Evolutionary conservation across 345 rosid genomes (phyloP).

Genomic region (Citrus sinensis): DNA sequence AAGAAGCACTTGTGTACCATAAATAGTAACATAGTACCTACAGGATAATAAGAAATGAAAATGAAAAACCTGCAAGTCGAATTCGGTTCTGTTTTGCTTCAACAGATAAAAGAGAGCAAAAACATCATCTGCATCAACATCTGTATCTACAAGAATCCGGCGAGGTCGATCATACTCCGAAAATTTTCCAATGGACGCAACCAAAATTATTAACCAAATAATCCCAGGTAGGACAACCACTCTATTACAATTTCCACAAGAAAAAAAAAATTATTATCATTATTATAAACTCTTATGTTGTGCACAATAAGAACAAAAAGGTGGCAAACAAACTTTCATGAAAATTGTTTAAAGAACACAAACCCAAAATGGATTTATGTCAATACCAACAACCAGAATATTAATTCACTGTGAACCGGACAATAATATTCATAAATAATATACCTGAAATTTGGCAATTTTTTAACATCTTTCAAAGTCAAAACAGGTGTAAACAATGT

Average conservation of each 20-base stretch:
- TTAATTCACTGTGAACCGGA: not conserved
- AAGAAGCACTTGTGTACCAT: not conserved
- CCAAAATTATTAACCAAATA: not conserved
- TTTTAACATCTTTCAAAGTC: not conserved
- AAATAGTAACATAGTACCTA: not conserved
- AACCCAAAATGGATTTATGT: not conserved
- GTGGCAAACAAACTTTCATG: not conserved
- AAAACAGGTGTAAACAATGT: not conserved
- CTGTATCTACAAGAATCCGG: conserved; percentile 26
- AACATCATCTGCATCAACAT: conserved; percentile 26
- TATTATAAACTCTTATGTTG: too few species aligned
- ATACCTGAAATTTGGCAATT: not conserved
- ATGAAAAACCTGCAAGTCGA: conserved; percentile 7
- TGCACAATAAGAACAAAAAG: too few species aligned
- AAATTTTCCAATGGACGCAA: not conserved
- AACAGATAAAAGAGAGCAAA: conserved; percentile 28
- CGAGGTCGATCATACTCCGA: conserved; percentile 1
- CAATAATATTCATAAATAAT: not conserved
- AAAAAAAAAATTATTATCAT: not conserved
- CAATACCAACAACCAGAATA: not conserved
- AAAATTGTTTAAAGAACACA: not conserved
- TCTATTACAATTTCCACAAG: not conserved
- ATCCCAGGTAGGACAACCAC: not conserved
- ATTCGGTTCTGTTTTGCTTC: conserved; percentile 22
- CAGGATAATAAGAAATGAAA: not conserved